Conservation (phyloP, 768 basidiomycete genomes). For the Hypsizygus marmoreus region DNA sequence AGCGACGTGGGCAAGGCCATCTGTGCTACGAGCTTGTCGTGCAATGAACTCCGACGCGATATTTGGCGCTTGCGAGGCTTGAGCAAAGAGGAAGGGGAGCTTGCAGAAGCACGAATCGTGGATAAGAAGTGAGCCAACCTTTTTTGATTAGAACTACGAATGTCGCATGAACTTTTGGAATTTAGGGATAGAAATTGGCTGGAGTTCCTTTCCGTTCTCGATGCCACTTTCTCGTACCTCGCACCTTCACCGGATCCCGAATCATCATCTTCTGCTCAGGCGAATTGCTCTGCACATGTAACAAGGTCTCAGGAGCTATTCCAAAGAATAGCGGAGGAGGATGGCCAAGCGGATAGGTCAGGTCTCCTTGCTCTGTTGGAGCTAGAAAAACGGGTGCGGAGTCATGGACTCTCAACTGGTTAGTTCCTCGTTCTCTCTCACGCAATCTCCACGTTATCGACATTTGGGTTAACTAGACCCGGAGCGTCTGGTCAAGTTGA, state of each 20-base stretch:
- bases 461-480: slow-evolving; percentile 38
- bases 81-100: slow-evolving; percentile 60
- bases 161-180: slow-evolving; percentile 8
- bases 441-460: slow-evolving; percentile 2
- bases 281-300: slow-evolving; percentile 40
- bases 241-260: slow-evolving; percentile 16
- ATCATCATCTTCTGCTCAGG: slow-evolving; percentile 29
- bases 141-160: not conserved
- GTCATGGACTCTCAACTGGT: slow-evolving; percentile 53
- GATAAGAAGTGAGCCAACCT: slow-evolving; percentile 54
- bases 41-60: slow-evolving; percentile 75
- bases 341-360: slow-evolving; percentile 75
- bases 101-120: slow-evolving; percentile 57
- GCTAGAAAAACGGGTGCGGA: slow-evolving; percentile 61
- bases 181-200: slow-evolving; percentile 83
- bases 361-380: slow-evolving; percentile 75
- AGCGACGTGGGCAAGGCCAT: slow-evolving; percentile 69
- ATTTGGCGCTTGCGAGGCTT: slow-evolving; percentile 63
- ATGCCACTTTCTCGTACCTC: slow-evolving; percentile 58
- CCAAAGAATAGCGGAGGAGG: slow-evolving; percentile 54
- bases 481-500: slow-evolving; percentile 42
- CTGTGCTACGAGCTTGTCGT: slow-evolving; percentile 69
- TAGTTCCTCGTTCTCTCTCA: slow-evolving; percentile 1
- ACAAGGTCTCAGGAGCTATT: slow-evolving; percentile 54
- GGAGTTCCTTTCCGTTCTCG: slow-evolving; percentile 74